Conservation (phyloP, 176 grass and related monocot genomes). For the Aegilops bicornis region DNA sequence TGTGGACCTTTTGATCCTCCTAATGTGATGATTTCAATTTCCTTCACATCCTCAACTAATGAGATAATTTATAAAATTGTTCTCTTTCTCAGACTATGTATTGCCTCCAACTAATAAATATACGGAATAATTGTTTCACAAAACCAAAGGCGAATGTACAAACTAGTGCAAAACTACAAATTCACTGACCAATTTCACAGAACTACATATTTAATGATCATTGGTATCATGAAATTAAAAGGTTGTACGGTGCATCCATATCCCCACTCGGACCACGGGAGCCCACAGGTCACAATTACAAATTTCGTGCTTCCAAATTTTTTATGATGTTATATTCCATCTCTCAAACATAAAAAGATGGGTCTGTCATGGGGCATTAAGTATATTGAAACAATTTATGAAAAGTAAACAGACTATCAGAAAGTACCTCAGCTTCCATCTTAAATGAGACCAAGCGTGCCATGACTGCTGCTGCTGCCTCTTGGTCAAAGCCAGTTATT, state of each 20-base stretch:
- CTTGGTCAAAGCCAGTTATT: constrained; percentile 95
- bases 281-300: background rate
- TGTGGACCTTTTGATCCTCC: background rate
- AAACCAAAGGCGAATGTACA: background rate
- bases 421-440: constrained; percentile 88
- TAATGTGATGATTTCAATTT: background rate
- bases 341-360: background rate
- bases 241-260: background rate
- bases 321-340: background rate
- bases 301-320: background rate
- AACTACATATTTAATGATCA: background rate
- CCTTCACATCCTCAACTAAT: background rate
- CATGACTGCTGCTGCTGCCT: constrained; percentile 93
- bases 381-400: constrained; percentile 13
- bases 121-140: background rate
- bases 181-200: background rate
- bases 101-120: background rate
- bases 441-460: constrained; percentile 84
- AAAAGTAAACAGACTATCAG: background rate
- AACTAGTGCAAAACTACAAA: background rate
- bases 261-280: background rate
- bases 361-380: background rate
- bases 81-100: background rate
- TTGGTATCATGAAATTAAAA: background rate
- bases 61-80: background rate